phyloP scores from a whole-genome alignment of 768 basidiomycete genomes.

The Boletus speciosus region DNA sequence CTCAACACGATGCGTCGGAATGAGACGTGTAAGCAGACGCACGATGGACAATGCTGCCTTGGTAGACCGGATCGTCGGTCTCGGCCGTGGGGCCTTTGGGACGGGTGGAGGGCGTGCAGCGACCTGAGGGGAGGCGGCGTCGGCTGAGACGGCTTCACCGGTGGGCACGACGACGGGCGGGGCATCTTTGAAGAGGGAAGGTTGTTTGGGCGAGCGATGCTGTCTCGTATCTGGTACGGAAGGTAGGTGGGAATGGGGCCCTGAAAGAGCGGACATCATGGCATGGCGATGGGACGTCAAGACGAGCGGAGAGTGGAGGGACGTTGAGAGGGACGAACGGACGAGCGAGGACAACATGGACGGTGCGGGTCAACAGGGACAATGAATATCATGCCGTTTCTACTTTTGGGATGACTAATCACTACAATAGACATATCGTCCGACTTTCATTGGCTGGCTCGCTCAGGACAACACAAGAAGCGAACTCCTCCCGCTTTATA shows the following conservation, averaged over 20 bases:
- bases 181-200: conserved; percentile 37
- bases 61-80: conserved; percentile 63
- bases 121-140: conserved; percentile 67
- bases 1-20: neutral
- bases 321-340: conserved; percentile 5
- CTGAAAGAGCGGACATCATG: conserved; percentile 63
- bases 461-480: neutral
- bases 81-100: conserved; percentile 59
- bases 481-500: no score
- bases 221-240: conserved; percentile 17
- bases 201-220: conserved; percentile 3
- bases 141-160: conserved; percentile 44
- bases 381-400: neutral
- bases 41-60: conserved; percentile 81
- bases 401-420: conserved; percentile 18
- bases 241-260: conserved; percentile 23
- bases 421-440: conserved; percentile 1
- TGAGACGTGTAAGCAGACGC: conserved; percentile 17
- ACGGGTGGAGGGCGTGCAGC: conserved; percentile 68
- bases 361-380: neutral
- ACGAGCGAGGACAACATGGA: conserved; percentile 24
- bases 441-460: conserved; percentile 3
- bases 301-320: neutral
- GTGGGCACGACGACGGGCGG: conserved; percentile 53
- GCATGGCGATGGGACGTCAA: conserved; percentile 43